Conservation (phyloP, 2,329 filamentous ascomycete genomes). For the Colletotrichum nymphaeae region DNA sequence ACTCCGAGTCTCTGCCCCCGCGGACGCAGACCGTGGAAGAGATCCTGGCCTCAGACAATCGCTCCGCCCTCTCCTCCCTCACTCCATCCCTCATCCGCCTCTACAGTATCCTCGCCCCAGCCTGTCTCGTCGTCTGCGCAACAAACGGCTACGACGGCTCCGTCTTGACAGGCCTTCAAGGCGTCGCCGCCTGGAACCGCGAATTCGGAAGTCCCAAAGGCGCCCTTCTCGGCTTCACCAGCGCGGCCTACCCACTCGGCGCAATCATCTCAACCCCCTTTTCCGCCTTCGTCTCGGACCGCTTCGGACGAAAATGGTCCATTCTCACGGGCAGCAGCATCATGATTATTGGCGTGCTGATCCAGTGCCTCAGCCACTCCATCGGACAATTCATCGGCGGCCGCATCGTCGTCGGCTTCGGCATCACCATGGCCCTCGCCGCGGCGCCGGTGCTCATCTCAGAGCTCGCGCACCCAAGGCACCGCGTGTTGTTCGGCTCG, state of each 20-base stretch:
- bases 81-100: background rate
- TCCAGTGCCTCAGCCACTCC: slow-evolving; percentile 45
- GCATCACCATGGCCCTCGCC: slow-evolving; percentile 43
- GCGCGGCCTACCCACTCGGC: slow-evolving; percentile 51
- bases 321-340: slow-evolving; percentile 48
- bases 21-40: background rate
- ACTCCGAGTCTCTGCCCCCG: background rate
- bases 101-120: slow-evolving; percentile 22
- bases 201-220: slow-evolving; percentile 12
- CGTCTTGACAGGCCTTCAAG: background rate
- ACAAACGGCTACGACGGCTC: background rate
- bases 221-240: slow-evolving; percentile 49
- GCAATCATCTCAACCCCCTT: slow-evolving; percentile 50
- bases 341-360: slow-evolving; percentile 44
- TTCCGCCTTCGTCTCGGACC: slow-evolving; percentile 50
- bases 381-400: slow-evolving; percentile 44
- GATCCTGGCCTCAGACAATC: background rate
- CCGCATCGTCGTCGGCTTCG: slow-evolving; percentile 47
- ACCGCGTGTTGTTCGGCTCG: background rate
- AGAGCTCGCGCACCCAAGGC: slow-evolving; percentile 40
- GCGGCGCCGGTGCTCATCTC: slow-evolving; percentile 46
- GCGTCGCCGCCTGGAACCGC: background rate
- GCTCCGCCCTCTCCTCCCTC: background rate
- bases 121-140: background rate
- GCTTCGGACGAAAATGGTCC: slow-evolving; percentile 52